These are phyloP conservation scores for Neocallimastix lanati DNA, from an alignment of 192 early-diverging fungal genomes.

Conservation along the genomic window DNA sequence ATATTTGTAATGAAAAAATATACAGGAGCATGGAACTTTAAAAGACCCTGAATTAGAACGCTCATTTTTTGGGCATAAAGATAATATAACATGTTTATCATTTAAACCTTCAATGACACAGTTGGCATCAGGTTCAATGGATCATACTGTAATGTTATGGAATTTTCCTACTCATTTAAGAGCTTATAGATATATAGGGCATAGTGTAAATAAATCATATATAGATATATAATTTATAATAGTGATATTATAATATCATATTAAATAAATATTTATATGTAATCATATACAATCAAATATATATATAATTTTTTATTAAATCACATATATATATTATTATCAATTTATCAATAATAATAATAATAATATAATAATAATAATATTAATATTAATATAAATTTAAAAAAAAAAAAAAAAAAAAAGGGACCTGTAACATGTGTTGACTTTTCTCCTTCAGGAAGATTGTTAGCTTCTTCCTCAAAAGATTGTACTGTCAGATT, in stretches of 20 bases:
- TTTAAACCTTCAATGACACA: constrained; percentile 40
- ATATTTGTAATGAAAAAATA: no score
- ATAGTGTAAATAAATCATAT: constrained; percentile 21
- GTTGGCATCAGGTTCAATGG: constrained; percentile 28
- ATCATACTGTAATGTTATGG: constrained; percentile 44
- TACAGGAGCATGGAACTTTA: background rate
- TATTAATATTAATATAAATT: no score
- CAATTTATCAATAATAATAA: no score
- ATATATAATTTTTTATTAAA: no score
- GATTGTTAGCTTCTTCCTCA: constrained; percentile 26
- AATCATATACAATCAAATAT: no score
- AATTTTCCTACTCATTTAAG: constrained; percentile 40
- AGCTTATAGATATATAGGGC: constrained; percentile 36
- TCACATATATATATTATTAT: no score
- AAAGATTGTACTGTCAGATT: constrained; percentile 31
- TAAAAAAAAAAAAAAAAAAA: no score
- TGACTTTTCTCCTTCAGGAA: constrained; percentile 28
- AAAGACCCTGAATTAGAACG: constrained; percentile 27
- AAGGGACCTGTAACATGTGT: constrained; percentile 30
- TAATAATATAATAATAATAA: background rate
- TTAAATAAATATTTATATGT: no score
- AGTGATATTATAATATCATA: no score
- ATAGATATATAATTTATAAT: no score
- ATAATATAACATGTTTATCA: constrained; percentile 24
- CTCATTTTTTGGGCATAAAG: constrained; percentile 37